These are phyloP conservation scores for Bondarzewia mesenterica DNA, from an alignment of 1,284 basidiomycete genomes.

Conservation along the genomic window DNA sequence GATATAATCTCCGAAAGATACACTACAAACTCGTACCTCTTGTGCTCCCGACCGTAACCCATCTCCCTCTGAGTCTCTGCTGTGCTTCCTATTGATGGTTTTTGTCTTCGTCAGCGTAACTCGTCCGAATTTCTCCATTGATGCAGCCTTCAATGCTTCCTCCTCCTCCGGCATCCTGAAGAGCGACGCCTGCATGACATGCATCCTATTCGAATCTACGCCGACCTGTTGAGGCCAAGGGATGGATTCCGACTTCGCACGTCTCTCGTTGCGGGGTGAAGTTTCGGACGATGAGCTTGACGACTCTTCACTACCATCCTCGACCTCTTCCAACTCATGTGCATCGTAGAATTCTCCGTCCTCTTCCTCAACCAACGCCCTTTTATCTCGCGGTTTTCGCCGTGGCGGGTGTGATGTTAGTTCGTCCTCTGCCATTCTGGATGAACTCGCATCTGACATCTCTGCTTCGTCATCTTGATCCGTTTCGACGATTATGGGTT, in stretches of 20 bases:
- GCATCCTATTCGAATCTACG: conserved; percentile 75
- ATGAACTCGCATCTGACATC: conserved; percentile 19
- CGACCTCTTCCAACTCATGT: conserved; percentile 31
- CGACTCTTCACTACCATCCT: conserved; percentile 13
- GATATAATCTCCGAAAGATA: conserved; percentile 5
- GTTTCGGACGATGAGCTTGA: conserved; percentile 19
- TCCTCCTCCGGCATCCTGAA: conserved; percentile 72
- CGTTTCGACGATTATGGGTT: conserved; percentile 3
- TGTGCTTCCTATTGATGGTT: conserved; percentile 53
- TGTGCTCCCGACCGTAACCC: conserved; percentile 53
- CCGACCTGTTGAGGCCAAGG: conserved; percentile 67
- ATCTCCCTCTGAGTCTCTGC: conserved; percentile 68
- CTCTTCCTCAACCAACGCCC: conserved; percentile 41
- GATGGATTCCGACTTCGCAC: conserved; percentile 22
- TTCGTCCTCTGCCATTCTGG: conserved; percentile 45
- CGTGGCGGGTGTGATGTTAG: conserved; percentile 21
- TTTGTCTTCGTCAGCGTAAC: conserved; percentile 25
- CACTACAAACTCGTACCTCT: conserved; percentile 38
- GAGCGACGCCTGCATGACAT: conserved; percentile 87
- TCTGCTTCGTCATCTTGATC: conserved; percentile 22
- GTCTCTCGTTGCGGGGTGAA: conserved; percentile 19
- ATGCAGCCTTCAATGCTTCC: conserved; percentile 42
- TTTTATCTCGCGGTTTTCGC: conserved; percentile 18
- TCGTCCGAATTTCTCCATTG: conserved; percentile 24
- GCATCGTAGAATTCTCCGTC: conserved; percentile 37